Percentiles rank a stretch among this genome's conserved stretches.
Evolutionary conservation across 1,139 yeast genomes (phyloP).

Genomic region (Sugiyamaella xylanicola): DNA sequence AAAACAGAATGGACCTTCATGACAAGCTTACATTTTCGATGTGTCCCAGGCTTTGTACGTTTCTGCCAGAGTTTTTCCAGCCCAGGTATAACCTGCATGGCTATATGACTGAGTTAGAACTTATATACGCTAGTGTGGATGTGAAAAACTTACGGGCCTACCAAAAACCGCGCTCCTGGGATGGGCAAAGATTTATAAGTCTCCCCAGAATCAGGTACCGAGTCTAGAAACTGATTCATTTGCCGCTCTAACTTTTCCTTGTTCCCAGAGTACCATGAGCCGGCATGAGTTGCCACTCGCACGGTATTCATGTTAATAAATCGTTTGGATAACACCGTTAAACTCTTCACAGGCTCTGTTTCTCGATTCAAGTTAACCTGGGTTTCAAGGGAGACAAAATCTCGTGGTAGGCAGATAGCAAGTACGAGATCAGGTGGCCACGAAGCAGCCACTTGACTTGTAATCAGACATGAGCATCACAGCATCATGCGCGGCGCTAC

Average conservation of each 20-base stretch:
- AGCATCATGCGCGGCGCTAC: neutral
- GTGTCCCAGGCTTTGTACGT: slow-evolving; percentile 75
- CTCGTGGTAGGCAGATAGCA: neutral
- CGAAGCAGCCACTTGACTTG: neutral
- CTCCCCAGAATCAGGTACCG: slow-evolving; percentile 36
- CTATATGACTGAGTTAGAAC: slow-evolving; percentile 31
- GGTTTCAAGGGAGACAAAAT: slow-evolving; percentile 7
- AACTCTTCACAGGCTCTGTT: neutral
- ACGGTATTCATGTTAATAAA: neutral
- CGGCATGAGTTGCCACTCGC: slow-evolving; percentile 73
- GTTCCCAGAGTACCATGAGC: slow-evolving; percentile 76
- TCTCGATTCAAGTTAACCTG: neutral
- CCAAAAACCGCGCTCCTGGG: slow-evolving; percentile 62
- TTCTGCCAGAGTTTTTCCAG: slow-evolving; percentile 77
- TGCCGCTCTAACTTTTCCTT: slow-evolving; percentile 50
- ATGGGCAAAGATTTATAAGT: slow-evolving; percentile 38
- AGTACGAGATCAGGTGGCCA: neutral
- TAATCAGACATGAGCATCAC: neutral
- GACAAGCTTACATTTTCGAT: slow-evolving; percentile 42
- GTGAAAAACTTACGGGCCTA: slow-evolving; percentile 56
- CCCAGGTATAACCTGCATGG: slow-evolving; percentile 90
- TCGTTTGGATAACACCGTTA: slow-evolving; percentile 2
- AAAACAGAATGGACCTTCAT: neutral
- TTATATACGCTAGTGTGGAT: no score
- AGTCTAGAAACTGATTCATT: slow-evolving; percentile 49